phyloP scores from a whole-genome alignment of 352 stramenopile genomes.

The Phytophthora tentaculata region DNA sequence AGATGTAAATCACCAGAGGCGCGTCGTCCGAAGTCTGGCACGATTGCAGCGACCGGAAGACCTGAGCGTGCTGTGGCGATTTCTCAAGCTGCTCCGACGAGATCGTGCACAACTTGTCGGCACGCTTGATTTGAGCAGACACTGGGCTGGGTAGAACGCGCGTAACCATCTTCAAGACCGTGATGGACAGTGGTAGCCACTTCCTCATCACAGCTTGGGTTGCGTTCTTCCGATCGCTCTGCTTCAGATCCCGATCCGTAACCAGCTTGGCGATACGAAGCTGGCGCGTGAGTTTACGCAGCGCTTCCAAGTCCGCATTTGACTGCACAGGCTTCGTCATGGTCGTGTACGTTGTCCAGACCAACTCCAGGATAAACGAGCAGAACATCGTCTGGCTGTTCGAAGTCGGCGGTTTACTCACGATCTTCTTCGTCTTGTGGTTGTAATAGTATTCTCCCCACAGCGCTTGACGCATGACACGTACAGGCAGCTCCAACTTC shows the following conservation, averaged over 20 bases:
- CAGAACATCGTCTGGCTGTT: constrained; percentile 92
- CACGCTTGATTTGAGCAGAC: constrained; percentile 71
- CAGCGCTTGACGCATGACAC: constrained; percentile 76
- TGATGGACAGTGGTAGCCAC: constrained; percentile 89
- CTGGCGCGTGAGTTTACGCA: constrained; percentile 74
- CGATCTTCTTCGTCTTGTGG: constrained; percentile 90
- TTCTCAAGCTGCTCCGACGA: constrained; percentile 33
- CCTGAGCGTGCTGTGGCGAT: constrained; percentile 38
- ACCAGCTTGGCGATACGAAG: constrained; percentile 72
- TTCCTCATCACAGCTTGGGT: constrained; percentile 85
- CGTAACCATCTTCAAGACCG: constrained; percentile 92
- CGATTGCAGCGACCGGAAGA: constrained; percentile 58
- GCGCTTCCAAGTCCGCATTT: constrained; percentile 53
- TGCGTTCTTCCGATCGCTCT: constrained; percentile 65
- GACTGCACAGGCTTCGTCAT: constrained; percentile 49
- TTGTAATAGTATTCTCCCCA: constrained; percentile 95
- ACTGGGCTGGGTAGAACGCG: constrained; percentile 81
- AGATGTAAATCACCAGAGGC: constrained; percentile 91
- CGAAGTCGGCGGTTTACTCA: constrained; percentile 73
- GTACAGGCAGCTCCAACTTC: constrained; percentile 71
- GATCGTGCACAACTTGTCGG: constrained; percentile 72
- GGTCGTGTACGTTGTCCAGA: constrained; percentile 90
- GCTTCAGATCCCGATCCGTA: constrained; percentile 73
- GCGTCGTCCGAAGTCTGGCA: constrained; percentile 67
- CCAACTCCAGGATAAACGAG: constrained; percentile 90